These are phyloP conservation scores for Oehlia diaphana DNA, from an alignment of 192 early-diverging fungal genomes.

Conservation along the genomic window DNA sequence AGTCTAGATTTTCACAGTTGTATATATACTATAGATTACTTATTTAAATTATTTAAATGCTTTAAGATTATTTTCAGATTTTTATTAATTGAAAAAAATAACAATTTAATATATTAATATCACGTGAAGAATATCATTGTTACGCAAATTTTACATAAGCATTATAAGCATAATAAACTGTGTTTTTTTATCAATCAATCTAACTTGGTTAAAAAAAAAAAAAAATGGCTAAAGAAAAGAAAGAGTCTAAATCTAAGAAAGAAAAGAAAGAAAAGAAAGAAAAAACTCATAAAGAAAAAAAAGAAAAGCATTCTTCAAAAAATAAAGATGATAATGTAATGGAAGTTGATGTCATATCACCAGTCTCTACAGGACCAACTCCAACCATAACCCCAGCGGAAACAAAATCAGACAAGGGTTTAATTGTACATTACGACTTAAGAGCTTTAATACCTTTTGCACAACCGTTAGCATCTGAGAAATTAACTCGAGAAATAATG, in stretches of 20 bases:
- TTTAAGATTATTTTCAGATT: too few species aligned
- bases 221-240: conserved; percentile 22
- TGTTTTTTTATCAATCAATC: too few species aligned
- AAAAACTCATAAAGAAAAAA: conserved; percentile 56
- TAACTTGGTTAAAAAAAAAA: not conserved
- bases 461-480: conserved; percentile 78
- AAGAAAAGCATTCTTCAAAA: conserved; percentile 26
- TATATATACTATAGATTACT: not conserved
- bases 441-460: conserved; percentile 70
- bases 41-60: not conserved
- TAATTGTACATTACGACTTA: conserved; percentile 43
- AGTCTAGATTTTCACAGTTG: not conserved
- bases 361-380: conserved; percentile 22
- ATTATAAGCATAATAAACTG: too few species aligned
- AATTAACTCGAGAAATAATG: conserved; percentile 81
- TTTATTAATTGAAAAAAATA: too few species aligned
- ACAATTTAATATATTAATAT: too few species aligned
- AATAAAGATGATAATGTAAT: conserved; percentile 45
- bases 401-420: conserved; percentile 35
- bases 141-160: too few species aligned
- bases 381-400: not conserved
- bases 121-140: too few species aligned
- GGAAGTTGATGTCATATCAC: conserved; percentile 44
- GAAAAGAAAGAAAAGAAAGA: conserved; percentile 35
- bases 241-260: conserved; percentile 15